These are phyloP conservation scores for Phalaenopsis aphrodite DNA, from an alignment of 106 monocot genomes.

Conservation along the genomic window DNA sequence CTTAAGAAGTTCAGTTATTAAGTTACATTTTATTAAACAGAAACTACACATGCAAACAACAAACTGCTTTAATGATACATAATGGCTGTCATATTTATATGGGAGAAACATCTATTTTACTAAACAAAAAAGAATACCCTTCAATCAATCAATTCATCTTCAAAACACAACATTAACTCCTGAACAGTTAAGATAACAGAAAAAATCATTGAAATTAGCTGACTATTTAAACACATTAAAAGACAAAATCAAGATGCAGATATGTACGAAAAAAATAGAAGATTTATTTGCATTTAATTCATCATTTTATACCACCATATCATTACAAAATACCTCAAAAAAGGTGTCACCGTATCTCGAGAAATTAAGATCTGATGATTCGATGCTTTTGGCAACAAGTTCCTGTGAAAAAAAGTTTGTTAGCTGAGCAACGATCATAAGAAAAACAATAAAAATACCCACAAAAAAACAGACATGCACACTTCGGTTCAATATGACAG, in stretches of 20 bases:
- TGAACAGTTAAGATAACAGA: not conserved
- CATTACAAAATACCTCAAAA: slow-evolving; percentile 67
- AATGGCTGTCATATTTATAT: not conserved
- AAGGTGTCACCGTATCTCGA: slow-evolving; percentile 97
- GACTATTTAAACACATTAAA: not conserved
- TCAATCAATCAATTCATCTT: not conserved
- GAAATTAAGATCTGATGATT: slow-evolving; percentile 94
- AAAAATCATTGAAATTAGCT: not conserved
- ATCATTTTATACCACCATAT: not conserved
- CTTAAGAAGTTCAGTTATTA: not conserved
- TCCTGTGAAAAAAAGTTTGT: slow-evolving; percentile 38
- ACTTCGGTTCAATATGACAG: not conserved
- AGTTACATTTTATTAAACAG: not conserved
- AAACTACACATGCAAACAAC: not conserved
- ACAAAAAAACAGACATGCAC: not conserved
- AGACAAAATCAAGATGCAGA: not conserved
- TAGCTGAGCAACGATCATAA: not conserved
- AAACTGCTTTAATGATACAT: not conserved
- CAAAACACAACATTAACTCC: not conserved
- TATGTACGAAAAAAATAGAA: not conserved
- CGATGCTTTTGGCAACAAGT: slow-evolving; percentile 92
- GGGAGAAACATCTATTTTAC: not conserved
- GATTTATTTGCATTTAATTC: not conserved
- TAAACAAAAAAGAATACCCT: not conserved
- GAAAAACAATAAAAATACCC: not conserved